Evolutionary conservation across 495 filamentous ascomycete species (phyloP).

Genomic region (Tuber magnatum): DNA sequence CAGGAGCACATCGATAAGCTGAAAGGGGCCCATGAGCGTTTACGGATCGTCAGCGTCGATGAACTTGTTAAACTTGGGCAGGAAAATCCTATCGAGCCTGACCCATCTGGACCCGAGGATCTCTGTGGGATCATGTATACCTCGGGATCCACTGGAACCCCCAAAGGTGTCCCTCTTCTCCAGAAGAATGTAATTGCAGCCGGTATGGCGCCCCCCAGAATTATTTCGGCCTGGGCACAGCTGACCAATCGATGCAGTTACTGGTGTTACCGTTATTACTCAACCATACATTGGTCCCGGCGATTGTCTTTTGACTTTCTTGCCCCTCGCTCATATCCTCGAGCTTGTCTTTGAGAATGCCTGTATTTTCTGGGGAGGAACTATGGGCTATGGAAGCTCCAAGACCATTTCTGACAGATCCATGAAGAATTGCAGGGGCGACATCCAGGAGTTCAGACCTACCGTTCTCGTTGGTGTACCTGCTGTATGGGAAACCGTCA

Average conservation of each 20-base stretch:
- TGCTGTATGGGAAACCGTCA: conserved; percentile 94
- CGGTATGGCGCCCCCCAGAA: conserved; percentile 49
- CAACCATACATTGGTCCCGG: conserved; percentile 77
- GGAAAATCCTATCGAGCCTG: conserved; percentile 74
- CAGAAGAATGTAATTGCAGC: conserved; percentile 85
- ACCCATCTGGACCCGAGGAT: conserved; percentile 76
- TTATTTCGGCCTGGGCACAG: background rate
- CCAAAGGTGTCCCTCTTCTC: conserved; percentile 88
- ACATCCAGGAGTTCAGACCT: conserved; percentile 88
- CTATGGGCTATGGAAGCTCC: conserved; percentile 94
- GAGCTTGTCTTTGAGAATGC: conserved; percentile 97
- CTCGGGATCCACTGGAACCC: conserved; percentile 88
- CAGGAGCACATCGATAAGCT: conserved; percentile 72
- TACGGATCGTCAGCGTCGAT: conserved; percentile 76
- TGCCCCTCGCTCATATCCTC: conserved; percentile 90
- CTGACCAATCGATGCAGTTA: conserved; percentile 49
- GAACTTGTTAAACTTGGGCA: conserved; percentile 76
- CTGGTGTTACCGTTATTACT: conserved; percentile 80
- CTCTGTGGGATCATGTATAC: conserved; percentile 99
- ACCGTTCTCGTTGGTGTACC: conserved; percentile 94
- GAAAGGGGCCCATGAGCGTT: conserved; percentile 59
- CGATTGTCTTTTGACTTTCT: conserved; percentile 81
- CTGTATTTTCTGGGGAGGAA: conserved; percentile 84
- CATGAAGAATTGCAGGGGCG: conserved; percentile 87
- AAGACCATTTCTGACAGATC: conserved; percentile 84